Base-by-base conservation (phyloP, 805 yeast genomes). In the Cyberlindnera mississippiensis region DNA sequence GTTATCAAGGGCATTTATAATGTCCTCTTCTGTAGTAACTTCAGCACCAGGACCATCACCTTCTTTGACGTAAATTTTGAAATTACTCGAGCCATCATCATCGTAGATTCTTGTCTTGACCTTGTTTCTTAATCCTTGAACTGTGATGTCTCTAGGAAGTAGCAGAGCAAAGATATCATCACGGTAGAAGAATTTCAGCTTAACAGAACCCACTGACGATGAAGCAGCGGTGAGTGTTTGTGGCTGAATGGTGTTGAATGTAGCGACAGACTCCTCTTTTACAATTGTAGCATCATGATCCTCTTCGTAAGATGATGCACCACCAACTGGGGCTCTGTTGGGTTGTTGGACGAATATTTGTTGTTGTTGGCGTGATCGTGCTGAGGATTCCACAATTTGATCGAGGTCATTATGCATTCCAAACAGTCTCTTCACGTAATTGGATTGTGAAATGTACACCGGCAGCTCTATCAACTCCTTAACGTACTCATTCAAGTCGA, bases 161-260 rank as follows among this genome's bases (percentile, higher is more conserved):
- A 79, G 61, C 32, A 85, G 68, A 2, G 88, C 93, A 67, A 85
- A 85, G 13, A 85, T 85, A 57, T 85, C 95, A 54, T 84, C 93
- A 44, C 80, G 81, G 55, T 78, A 84, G 59, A 81, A 85, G 55
- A 85, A 83, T 59, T 85, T 85, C 38, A 85, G 75, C 60, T 85
- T 85, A 49, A 53, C 56, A 34, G 62, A 59, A 15, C 61, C 55
- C 20, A 52, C 44, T 3, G 42, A 4, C 6, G 35, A 27, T 27
- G 18, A 8, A 15, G 48, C 35, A 19, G 34, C 19, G n/a, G 48
- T 29, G 15, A 33, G 20, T 6, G 41, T 42, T 6, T 28, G 37
- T 16, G 45, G 34, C 22, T 43, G 40, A 10, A 36, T 36, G 3
- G 45, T 30, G 28, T 49, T 46, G 24, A 56, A 28, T 1, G 60